These are phyloP conservation scores for Starmera amethionina DNA, from an alignment of 805 yeast genomes.

Conservation along the genomic window DNA sequence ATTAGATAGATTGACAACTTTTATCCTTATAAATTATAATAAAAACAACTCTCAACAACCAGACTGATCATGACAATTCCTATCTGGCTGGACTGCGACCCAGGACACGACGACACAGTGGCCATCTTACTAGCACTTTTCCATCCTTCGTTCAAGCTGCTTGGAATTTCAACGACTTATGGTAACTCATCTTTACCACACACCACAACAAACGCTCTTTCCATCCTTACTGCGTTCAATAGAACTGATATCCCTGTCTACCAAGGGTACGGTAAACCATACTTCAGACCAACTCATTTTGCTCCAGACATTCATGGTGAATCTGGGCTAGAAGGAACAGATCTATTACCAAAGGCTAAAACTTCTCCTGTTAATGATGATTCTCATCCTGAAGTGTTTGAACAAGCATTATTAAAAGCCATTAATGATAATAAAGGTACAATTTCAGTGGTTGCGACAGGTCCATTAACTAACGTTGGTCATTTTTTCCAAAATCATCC, in stretches of 20 bases:
- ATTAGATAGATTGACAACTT: background rate
- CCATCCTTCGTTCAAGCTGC: constrained; percentile 34
- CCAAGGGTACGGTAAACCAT: constrained; percentile 53
- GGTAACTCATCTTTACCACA: constrained; percentile 33
- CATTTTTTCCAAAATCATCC: constrained; percentile 46
- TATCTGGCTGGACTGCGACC: constrained; percentile 86
- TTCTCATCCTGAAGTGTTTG: constrained; percentile 32
- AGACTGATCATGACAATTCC: constrained; percentile 31
- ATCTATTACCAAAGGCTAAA: constrained; percentile 41
- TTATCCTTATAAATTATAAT: background rate
- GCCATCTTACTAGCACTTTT: constrained; percentile 58
- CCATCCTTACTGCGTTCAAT: constrained; percentile 52
- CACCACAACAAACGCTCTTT: constrained; percentile 63
- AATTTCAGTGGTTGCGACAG: constrained; percentile 61
- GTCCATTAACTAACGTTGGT: constrained; percentile 69
- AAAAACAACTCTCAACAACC: background rate
- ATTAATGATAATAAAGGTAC: constrained; percentile 34
- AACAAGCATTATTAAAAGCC: constrained; percentile 24
- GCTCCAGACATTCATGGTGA: constrained; percentile 67
- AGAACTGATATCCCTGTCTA: constrained; percentile 49
- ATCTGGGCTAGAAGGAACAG: constrained; percentile 72
- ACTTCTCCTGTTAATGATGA: constrained; percentile 20
- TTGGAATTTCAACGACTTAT: constrained; percentile 26
- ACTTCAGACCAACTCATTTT: constrained; percentile 35
- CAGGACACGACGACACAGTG: constrained; percentile 83